A percentile compares a stretch with the other conserved stretches of the same genome.
Evolutionary conservation across 2,329 filamentous ascomycete species (phyloP).

Genomic region (Bipolaris cookei): DNA sequence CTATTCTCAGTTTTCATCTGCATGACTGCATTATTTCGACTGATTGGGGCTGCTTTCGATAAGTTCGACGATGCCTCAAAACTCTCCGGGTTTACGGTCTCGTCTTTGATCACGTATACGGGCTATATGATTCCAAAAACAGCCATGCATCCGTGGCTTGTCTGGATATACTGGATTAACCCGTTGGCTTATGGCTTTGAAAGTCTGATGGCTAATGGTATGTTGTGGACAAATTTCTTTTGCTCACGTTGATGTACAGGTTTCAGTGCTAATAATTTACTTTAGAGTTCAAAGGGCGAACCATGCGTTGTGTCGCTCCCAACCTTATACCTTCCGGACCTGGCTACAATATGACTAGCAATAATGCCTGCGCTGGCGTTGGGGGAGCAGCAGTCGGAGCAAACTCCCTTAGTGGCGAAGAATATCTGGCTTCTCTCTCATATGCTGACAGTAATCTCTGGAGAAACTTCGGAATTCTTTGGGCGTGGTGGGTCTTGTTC

Average conservation of each 20-base stretch:
- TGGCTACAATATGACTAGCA: constrained; percentile 51
- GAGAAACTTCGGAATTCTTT: constrained; percentile 53
- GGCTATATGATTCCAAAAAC: constrained; percentile 60
- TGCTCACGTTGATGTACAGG: constrained; percentile 83
- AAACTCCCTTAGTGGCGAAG: constrained; percentile 60
- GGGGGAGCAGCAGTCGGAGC: constrained; percentile 56
- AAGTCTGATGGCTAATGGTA: constrained; percentile 70
- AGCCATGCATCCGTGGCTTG: constrained; percentile 77
- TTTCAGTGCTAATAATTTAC: constrained; percentile 63
- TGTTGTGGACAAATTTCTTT: constrained; percentile 69
- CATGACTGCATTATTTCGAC: constrained; percentile 83
- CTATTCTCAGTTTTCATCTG: constrained; percentile 49
- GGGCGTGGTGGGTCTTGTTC: constrained; percentile 54
- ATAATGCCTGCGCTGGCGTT: background rate
- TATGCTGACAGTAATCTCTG: constrained; percentile 33
- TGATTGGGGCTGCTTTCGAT: constrained; percentile 72
- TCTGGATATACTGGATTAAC: constrained; percentile 82
- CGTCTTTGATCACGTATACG: constrained; percentile 62
- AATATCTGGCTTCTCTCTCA: constrained; percentile 62
- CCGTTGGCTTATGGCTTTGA: constrained; percentile 81
- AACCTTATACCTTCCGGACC: constrained; percentile 58
- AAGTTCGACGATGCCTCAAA: constrained; percentile 62
- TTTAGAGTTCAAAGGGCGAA: constrained; percentile 68
- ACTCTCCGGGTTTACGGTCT: constrained; percentile 58
- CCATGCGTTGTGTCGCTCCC: constrained; percentile 60